Percentiles rank a stretch among this genome's conserved stretches.
These are phyloP conservation scores for Puccinia triticina DNA, from an alignment of 1,284 basidiomycete genomes.

Conservation along the genomic window DNA sequence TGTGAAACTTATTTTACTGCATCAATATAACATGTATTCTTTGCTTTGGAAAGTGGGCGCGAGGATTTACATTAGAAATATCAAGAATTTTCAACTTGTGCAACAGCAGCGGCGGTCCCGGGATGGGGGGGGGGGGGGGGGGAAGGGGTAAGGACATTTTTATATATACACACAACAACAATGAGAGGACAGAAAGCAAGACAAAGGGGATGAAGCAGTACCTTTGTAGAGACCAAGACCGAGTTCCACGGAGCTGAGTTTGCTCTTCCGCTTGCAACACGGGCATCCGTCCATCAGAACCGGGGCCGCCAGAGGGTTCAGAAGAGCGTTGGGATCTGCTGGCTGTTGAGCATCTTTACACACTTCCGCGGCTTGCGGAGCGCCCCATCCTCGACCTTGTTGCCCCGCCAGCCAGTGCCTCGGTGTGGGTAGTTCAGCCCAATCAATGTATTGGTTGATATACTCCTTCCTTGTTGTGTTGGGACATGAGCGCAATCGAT, in stretches of 20 bases:
- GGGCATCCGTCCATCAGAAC: constrained; percentile 22
- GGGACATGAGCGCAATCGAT: constrained; percentile 72
- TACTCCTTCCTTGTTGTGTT: constrained; percentile 81
- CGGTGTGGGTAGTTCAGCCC: constrained; percentile 79
- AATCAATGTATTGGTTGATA: constrained; percentile 79
- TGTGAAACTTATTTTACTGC: no score
- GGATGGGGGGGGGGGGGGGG: no score
- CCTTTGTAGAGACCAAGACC: constrained; percentile 31
- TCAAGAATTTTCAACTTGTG: no score
- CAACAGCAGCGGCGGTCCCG: no score
- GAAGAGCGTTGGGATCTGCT: background rate
- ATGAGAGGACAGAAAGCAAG: no score
- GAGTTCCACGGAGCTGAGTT: constrained; percentile 15
- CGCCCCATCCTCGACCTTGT: background rate
- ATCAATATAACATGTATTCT: no score
- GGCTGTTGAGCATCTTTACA: constrained; percentile 15
- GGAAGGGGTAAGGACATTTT: no score
- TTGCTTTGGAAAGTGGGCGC: no score
- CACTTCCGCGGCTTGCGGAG: constrained; percentile 13
- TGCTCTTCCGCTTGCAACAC: background rate
- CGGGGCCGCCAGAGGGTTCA: constrained; percentile 25
- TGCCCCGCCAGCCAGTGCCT: constrained; percentile 57
- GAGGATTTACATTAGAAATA: no score
- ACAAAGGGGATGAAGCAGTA: background rate
- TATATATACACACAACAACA: no score